A percentile compares a stretch with the other conserved stretches of the same genome.
These are phyloP conservation scores for Erythrobasidium hasegawianum DNA, from an alignment of 1,284 basidiomycete genomes.

Conservation along the genomic window DNA sequence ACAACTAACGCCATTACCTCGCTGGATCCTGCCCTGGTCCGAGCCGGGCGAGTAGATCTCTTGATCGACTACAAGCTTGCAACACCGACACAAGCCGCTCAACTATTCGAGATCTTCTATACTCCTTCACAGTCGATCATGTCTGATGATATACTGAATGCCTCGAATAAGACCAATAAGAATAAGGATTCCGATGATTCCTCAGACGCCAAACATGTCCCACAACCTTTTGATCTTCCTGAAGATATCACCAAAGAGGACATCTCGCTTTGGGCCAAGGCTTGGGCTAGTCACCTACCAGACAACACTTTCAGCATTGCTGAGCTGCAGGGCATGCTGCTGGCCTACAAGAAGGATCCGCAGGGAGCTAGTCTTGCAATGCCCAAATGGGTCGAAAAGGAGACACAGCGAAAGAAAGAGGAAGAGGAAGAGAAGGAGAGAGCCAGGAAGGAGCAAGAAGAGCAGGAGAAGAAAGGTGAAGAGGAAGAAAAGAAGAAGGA, in stretches of 20 bases:
- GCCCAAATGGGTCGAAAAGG: slow-evolving; percentile 60
- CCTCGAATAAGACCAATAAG: background rate
- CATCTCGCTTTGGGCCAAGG: slow-evolving; percentile 52
- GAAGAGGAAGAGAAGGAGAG: slow-evolving; percentile 18
- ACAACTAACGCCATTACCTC: slow-evolving; percentile 18
- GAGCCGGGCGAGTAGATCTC: slow-evolving; percentile 66
- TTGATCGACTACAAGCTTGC: slow-evolving; percentile 68
- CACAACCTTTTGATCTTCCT: slow-evolving; percentile 18
- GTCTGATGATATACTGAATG: slow-evolving; percentile 10
- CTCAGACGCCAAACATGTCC: background rate
- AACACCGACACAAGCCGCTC: slow-evolving; percentile 61
- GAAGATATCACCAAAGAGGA: slow-evolving; percentile 9
- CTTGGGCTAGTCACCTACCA: slow-evolving; percentile 61
- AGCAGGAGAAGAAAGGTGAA: background rate
- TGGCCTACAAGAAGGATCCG: slow-evolving; percentile 64
- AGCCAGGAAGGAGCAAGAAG: background rate
- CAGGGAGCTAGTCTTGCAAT: slow-evolving; percentile 59
- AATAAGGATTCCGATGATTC: background rate
- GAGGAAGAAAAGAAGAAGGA: slow-evolving; percentile 7
- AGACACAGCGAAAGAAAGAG: slow-evolving; percentile 39
- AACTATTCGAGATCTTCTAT: slow-evolving; percentile 65
- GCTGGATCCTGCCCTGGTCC: slow-evolving; percentile 25
- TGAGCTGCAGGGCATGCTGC: slow-evolving; percentile 66
- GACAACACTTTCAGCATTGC: slow-evolving; percentile 69
- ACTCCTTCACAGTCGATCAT: slow-evolving; percentile 49